Conservation (phyloP, 768 basidiomycete genomes). For the Hypholoma fasciculare region DNA sequence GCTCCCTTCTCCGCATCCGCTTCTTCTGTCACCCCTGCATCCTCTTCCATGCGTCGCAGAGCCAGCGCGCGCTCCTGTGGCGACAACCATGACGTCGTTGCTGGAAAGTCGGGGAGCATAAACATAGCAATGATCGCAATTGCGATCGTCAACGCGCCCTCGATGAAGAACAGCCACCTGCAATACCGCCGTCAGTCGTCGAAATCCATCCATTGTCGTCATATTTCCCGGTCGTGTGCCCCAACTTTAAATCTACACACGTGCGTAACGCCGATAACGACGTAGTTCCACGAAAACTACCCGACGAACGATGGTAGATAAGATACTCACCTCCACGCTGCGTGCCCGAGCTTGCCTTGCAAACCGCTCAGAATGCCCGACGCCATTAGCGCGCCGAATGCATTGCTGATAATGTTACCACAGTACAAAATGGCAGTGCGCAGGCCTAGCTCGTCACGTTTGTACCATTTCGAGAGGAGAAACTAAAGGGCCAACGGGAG, state of each 20-base stretch:
- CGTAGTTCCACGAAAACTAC: not conserved
- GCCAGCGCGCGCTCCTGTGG: constrained; percentile 61
- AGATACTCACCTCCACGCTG: constrained; percentile 68
- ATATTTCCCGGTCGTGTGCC: constrained; percentile 7
- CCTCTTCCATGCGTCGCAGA: constrained; percentile 65
- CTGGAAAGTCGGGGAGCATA: constrained; percentile 79
- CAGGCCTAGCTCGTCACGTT: constrained; percentile 67
- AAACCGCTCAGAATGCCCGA: constrained; percentile 75
- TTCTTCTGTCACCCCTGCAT: constrained; percentile 56
- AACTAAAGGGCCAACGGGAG: constrained; percentile 32
- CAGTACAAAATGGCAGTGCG: constrained; percentile 73
- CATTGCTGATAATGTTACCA: constrained; percentile 81
- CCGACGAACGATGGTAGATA: not conserved
- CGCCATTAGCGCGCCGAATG: constrained; percentile 80
- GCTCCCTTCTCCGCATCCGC: constrained; percentile 40
- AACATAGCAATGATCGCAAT: constrained; percentile 56
- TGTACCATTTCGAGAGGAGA: constrained; percentile 78
- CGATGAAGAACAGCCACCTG: constrained; percentile 79
- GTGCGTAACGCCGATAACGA: constrained; percentile 1
- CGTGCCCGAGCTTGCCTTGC: constrained; percentile 70
- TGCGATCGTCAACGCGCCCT: constrained; percentile 62
- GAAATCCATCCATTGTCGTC: not conserved
- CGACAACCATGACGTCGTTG: constrained; percentile 56
- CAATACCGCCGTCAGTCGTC: not conserved
- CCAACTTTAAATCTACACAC: not conserved